A percentile compares a stretch with the other conserved stretches of the same genome.
phyloP scores from a whole-genome alignment of 73 alveolate species.

The Chromera velia region DNA sequence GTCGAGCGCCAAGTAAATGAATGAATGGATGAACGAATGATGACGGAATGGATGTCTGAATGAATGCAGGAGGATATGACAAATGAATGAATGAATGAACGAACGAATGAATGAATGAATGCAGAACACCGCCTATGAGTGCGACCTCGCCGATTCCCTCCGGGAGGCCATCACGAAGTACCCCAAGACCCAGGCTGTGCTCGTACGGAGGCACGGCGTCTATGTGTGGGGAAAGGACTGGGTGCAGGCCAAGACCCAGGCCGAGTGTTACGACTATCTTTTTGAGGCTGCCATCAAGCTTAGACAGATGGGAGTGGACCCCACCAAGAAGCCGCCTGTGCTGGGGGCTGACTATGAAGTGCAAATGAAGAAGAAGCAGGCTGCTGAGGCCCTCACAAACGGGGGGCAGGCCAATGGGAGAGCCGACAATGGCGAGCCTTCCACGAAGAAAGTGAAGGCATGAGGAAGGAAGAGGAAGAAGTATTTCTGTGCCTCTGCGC shows the following conservation, averaged over 20 bases:
- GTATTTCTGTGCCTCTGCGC: too few relatives aligned
- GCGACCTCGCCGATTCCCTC: constrained; percentile 13
- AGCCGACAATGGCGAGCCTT: too few relatives aligned
- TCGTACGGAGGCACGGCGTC: constrained; percentile 23
- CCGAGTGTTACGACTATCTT: constrained; percentile 17
- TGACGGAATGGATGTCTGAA: too few relatives aligned
- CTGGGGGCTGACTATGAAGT: background rate
- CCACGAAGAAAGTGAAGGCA: too few relatives aligned
- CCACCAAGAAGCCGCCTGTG: background rate
- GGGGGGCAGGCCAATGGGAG: too few relatives aligned
- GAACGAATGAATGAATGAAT: too few relatives aligned
- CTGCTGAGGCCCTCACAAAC: too few relatives aligned
- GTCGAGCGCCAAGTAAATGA: too few relatives aligned
- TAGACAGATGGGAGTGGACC: constrained; percentile 10
- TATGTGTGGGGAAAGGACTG: constrained; percentile 21
- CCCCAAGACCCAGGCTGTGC: constrained; percentile 17
- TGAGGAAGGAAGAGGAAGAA: too few relatives aligned
- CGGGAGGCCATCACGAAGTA: constrained; percentile 9
- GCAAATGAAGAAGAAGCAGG: background rate
- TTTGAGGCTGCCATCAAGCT: constrained; percentile 14
- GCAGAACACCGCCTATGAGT: constrained; percentile 15
- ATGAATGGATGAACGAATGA: too few relatives aligned
- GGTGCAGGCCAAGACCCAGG: constrained; percentile 25
- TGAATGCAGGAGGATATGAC: too few relatives aligned
- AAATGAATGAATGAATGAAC: too few relatives aligned